Evolutionary conservation across 225 moss, liverwort and hornwort species (phyloP).

Genomic region (Straminergon stramineum): DNA sequence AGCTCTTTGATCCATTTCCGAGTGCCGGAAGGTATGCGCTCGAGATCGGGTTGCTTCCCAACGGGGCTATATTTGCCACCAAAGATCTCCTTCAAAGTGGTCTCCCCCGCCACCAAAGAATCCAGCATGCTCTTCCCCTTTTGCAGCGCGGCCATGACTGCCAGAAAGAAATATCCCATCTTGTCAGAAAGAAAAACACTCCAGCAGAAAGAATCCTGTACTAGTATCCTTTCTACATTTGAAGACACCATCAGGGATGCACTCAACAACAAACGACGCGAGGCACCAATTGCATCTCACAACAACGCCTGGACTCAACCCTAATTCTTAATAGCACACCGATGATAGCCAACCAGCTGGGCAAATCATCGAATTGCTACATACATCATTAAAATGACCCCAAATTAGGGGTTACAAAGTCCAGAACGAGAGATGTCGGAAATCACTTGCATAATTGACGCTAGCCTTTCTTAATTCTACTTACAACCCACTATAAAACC

Average conservation of each 20-base stretch:
- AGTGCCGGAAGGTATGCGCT: conserved; percentile 53
- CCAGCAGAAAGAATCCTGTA: background rate
- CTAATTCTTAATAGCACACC: background rate
- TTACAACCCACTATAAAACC: background rate
- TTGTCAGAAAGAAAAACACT: background rate
- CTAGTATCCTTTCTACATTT: background rate
- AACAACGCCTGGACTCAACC: background rate
- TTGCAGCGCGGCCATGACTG: conserved; percentile 52
- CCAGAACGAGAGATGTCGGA: background rate
- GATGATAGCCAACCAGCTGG: background rate
- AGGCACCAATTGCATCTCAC: background rate
- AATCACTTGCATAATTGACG: background rate
- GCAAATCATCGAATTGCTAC: background rate
- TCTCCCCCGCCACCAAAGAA: conserved; percentile 70
- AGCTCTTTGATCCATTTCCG: conserved; percentile 90
- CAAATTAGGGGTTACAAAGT: background rate
- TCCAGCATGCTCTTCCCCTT: conserved; percentile 70
- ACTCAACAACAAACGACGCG: background rate
- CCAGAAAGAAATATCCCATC: background rate
- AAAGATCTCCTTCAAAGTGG: conserved; percentile 65
- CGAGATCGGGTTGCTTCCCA: conserved; percentile 17
- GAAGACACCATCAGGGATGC: background rate
- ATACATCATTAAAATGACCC: background rate
- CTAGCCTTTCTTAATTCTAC: background rate
- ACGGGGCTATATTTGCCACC: conserved; percentile 35